Evolutionary conservation across 805 yeast species (phyloP), one percentile per base, ranked within the genome.

Genomic region (Metschnikowia shivogae): DNA sequence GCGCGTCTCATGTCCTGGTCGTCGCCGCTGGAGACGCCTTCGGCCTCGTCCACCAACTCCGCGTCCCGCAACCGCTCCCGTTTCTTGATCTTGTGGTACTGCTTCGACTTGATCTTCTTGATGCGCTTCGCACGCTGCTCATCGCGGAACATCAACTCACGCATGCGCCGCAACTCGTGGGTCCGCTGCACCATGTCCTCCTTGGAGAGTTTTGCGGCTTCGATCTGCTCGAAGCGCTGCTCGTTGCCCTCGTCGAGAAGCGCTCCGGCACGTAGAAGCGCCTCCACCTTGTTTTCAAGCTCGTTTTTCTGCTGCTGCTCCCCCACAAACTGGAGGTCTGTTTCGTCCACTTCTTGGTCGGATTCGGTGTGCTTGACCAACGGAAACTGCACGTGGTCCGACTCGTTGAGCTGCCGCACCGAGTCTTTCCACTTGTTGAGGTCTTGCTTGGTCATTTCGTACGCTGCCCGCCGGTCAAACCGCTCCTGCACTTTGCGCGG

Each of bases 131-230:
- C 90, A 59, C 87, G 84, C 60, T 83, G 79, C 69, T 92, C 97
- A 58, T 92, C 97, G 57, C 98, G 77, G 70, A 89, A 93, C 96
- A 92, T 88, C 51, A 92, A 77, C 61, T 93, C 99, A 52, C 99
- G 78, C 97, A 89, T 89, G 59, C 86, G 67, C 55, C 98, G 78
- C 55, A 92, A 74, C 65, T 92, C 96, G 47, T 80, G 78, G 6
- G 93, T 84, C 48, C 95, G 76, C 61, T 82, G 39, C 44, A 72
- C 68, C 69, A 92, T 67, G 41, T 93, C 98, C 49, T 86, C 95
- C 24, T 83, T 78, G 0, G 93, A 76, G 63, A 92, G 67, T 58
- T 84, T 83, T 1, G 96, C 89, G 2, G 86, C 80, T 6, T 87
- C 90, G 30, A 89, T 76, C 43, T 90, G 87, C 63, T 92, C 97